Base-by-base conservation (phyloP, 1,284 basidiomycete species). In the Papiliotrema nemorosa region DNA sequence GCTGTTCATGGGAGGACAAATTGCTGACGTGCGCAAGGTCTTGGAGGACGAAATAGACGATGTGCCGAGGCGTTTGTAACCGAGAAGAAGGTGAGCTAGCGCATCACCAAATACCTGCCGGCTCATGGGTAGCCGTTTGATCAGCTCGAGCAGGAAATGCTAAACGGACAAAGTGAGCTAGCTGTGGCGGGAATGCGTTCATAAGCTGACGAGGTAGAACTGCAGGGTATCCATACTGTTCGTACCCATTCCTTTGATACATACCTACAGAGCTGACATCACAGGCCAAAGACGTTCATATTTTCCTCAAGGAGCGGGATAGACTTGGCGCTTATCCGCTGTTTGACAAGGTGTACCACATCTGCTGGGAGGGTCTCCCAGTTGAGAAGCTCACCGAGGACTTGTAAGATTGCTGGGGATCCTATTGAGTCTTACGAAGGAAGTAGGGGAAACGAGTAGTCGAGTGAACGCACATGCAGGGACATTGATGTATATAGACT, bases 21-120 rank as follows among this genome's bases (percentile, higher is more conserved):
- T 29, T 21, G 43, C 48, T 57, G 49, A 52, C 25, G 26, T 12
- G 27, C 2, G 21, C 49, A 42, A 73, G 72, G 73, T 57, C 72
- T 81, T 20, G 80, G 80, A 20, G 81, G 81, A 3, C 68, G 81
- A 37, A 82, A 82, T 64, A 70, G 77, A 49, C 77, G 77, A 63
- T 60, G 59, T 37, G 74, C 75, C 5, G 68, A 66, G 54, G 80
- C 79, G 0, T 81, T 80, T 57, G 80, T 79, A 26, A 76, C 44
- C 36, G 35, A 62, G 54, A 62, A 62, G 52, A 81, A 80, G 70
- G 72, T 77, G 47, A 31, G 71, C 52, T 21, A 33, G 16, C 21
- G 10, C n/a, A 27, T n/a, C n/a, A n/a, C n/a, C n/a, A n/a, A n/a
- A n/a, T 9, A 41, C 14, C 22, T 18, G n/a, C 18, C 14, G 12